Evolutionary conservation across 164 flowering plant genomes (phyloP), one percentile per base, ranked within the genome.

Genomic region (Vitis rupestris): DNA sequence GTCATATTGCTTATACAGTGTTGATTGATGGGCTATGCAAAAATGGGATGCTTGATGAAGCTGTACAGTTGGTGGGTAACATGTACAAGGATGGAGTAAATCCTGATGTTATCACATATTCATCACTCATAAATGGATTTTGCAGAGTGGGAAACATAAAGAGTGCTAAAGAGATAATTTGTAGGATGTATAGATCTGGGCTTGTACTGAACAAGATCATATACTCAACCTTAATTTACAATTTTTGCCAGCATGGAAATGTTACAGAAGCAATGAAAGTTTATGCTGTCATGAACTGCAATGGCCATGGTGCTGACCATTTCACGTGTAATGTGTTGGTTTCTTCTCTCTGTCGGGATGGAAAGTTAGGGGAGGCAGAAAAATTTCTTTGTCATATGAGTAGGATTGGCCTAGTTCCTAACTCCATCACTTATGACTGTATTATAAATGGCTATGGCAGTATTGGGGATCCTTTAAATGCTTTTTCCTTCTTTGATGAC

Each of bases 101-200:
- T 60, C 88, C 92, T 62, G 98, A 93, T 79, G 66, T 83, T 57
- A 68, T 93, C 50, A 88, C 98, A 47, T 90, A 83, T 83, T 90
- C 97, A 3, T 88, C 81, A 51, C 87, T 93, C 48, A 75, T 93
- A 63, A 86, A 85, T 84, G 94, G 94, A 67, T 86, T 84, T 63
- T 81, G 87, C 74, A 86, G 71, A 64, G 75, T 61, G n/a, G 89
- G 91, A 31, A 84, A 70, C 76, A 61, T 82, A 16, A 65, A 67
- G 11, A 72, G 59, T 61, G 85, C 79, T 30, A 87, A 82, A 76
- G 94, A 88, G 76, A 52, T 89, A 14, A 72, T 90, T 13, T 80
- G 92, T 76, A 89, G 78, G 81, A 84, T 93, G 84, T 81, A 79
- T 67, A 83, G 52, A 81, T 69, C 74, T 70, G 86, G 90, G 52